These are phyloP conservation scores for Mytilinidion resinicola DNA, from an alignment of 495 filamentous ascomycete genomes.

Conservation along the genomic window DNA sequence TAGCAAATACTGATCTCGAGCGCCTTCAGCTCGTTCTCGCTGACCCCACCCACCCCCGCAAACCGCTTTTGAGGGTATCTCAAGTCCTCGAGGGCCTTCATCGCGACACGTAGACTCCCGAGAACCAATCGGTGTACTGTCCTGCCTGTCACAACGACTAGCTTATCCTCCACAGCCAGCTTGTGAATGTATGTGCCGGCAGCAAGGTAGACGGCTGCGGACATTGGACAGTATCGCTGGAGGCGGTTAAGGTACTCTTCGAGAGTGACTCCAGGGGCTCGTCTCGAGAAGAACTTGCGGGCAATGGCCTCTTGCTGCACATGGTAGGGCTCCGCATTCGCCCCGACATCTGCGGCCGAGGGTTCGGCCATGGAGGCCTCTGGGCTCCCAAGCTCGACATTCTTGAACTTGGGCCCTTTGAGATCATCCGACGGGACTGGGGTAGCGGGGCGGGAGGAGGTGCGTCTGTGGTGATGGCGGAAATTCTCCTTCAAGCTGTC, in stretches of 20 bases:
- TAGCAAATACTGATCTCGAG: constrained; percentile 67
- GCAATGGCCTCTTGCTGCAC: constrained; percentile 74
- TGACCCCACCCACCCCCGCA: constrained; percentile 85
- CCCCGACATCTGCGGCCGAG: constrained; percentile 25
- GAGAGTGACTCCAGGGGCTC: constrained; percentile 70
- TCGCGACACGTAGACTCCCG: constrained; percentile 76
- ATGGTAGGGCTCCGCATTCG: constrained; percentile 50
- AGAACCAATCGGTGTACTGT: constrained; percentile 86
- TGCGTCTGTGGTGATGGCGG: constrained; percentile 36
- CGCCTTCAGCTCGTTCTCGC: constrained; percentile 65
- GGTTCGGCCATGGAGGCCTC: constrained; percentile 33
- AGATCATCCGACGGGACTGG: constrained; percentile 34
- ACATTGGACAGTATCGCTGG: constrained; percentile 88
- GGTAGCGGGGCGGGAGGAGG: constrained; percentile 31
- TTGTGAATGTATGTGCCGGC: constrained; percentile 83
- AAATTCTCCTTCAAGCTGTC: constrained; percentile 10
- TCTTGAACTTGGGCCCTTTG: constrained; percentile 41
- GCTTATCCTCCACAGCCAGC: constrained; percentile 63
- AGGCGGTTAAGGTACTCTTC: constrained; percentile 81
- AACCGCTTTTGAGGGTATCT: constrained; percentile 78
- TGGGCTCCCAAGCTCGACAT: constrained; percentile 42
- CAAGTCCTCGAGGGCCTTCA: constrained; percentile 88
- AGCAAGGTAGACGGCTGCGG: constrained; percentile 92
- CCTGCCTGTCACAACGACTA: constrained; percentile 63
- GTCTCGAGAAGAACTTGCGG: constrained; percentile 86